These are phyloP conservation scores for Wickerhamiella infanticola DNA, from an alignment of 1,139 yeast species.

Conservation along the genomic window DNA sequence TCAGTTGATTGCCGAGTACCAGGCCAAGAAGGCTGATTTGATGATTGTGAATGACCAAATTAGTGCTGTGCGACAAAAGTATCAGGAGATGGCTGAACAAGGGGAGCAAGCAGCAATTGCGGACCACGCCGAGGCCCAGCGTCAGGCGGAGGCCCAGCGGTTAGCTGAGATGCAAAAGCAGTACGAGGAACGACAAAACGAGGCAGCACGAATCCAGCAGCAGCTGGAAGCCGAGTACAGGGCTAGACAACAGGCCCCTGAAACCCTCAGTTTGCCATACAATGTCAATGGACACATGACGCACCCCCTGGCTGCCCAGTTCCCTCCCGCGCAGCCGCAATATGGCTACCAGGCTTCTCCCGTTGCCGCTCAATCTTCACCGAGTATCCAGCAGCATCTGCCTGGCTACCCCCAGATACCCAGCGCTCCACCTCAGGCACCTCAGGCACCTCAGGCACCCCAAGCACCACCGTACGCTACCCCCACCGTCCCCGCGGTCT, in stretches of 20 bases:
- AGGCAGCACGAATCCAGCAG: not conserved
- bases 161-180: not conserved
- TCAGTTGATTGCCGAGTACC: conserved; percentile 56
- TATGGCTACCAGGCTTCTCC: not conserved
- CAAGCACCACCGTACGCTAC: not conserved
- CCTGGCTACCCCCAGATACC: not conserved
- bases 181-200: not conserved
- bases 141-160: not conserved
- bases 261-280: not conserved
- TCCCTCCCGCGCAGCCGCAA: conserved; percentile 3
- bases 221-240: not conserved
- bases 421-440: not conserved
- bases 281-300: conserved; percentile 2
- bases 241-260: conserved; percentile 1
- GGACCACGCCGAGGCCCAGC: not conserved
- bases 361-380: not conserved
- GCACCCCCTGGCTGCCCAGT: conserved; percentile 3
- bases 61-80: conserved; percentile 17
- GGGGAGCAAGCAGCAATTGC: not conserved
- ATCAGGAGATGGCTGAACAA: not conserved
- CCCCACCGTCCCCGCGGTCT: too few relatives aligned
- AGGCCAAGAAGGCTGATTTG: conserved; percentile 60
- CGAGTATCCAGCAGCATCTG: not conserved
- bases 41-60: conserved; percentile 55
- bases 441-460: not conserved